Evolutionary conservation across 1,139 yeast species (phyloP), one percentile per base, ranked within the genome.

Genomic region (Kodamaea sp.): DNA sequence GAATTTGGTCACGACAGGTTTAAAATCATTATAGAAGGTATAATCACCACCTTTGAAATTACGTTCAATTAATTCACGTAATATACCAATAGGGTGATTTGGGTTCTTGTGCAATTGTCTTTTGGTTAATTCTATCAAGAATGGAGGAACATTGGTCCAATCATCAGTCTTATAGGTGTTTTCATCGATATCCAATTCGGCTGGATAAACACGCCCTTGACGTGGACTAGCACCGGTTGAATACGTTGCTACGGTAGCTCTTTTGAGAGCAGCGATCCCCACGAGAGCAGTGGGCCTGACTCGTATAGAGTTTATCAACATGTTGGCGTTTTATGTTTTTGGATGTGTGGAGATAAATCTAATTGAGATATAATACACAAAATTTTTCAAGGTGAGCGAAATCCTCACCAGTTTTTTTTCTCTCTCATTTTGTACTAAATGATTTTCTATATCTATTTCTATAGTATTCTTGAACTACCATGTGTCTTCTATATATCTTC

Each of bases 81-180:
- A 72, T 40, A 90, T 90, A 6, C 97, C 96, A 39, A 92, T 79
- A 7, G 98, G 98, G 57, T 92, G 97, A 49, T 78, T 65, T 10
- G 79, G 78, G 45, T 86, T 70, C 38, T 80, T 72, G 59, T 90
- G 96, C 20, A 90, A 67, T 41, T 84, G 76, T 47, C 96, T 73
- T 25, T 81, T 83, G 2, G 92, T 80, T 31, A 88, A 67, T 3
- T 73, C 75, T 15, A 84, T 56, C 33, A 92, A 88, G 36, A 83
- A 73, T 1, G 83, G 81, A 0, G 97, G 88, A 1, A 86, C 82
- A 54, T 92, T 92, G 7, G 97, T 88, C 85, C 89, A 82, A 31
- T 78, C 81, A 57, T 89, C 95, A 1, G 83, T 73, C 26, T 65
- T 59, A 54, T 79, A 85, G 1, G 60, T 52, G 43, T 73, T 70